These are phyloP conservation scores for Fusarium verrucosum DNA, from an alignment of 2,329 filamentous ascomycete genomes.

Conservation along the genomic window DNA sequence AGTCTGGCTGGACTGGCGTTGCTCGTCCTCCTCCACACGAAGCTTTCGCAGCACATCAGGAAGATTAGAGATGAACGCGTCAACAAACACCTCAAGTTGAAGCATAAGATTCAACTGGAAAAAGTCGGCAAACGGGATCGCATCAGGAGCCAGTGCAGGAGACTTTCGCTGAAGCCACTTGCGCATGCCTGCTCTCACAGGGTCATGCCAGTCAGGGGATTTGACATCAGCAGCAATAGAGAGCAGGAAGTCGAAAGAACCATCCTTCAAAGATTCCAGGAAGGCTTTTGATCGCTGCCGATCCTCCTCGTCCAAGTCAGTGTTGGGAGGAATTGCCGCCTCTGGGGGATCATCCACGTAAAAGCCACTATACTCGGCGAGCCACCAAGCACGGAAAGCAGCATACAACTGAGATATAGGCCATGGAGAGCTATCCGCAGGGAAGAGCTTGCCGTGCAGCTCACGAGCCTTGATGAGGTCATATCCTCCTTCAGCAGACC, in stretches of 20 bases:
- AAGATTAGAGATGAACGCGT: conserved; percentile 94
- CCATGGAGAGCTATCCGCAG: conserved; percentile 75
- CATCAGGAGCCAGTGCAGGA: conserved; percentile 72
- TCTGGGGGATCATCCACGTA: conserved; percentile 78
- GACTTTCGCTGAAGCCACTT: conserved; percentile 85
- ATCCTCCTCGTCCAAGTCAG: conserved; percentile 75
- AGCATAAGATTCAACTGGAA: conserved; percentile 80
- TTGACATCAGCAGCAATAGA: conserved; percentile 84
- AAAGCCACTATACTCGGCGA: conserved; percentile 91
- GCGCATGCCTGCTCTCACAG: conserved; percentile 82
- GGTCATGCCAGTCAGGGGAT: conserved; percentile 85
- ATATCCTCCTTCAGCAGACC: conserved; percentile 76
- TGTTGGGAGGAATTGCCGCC: conserved; percentile 63
- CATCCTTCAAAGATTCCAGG: conserved; percentile 81
- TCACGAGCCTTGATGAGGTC: conserved; percentile 74
- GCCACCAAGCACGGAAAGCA: conserved; percentile 83
- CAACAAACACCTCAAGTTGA: conserved; percentile 86
- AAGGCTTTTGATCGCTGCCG: conserved; percentile 77
- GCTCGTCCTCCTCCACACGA: conserved; percentile 89
- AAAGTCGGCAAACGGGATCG: conserved; percentile 72
- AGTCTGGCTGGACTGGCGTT: conserved; percentile 72
- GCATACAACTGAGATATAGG: conserved; percentile 79
- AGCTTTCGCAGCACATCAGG: conserved; percentile 89
- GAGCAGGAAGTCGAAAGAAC: conserved; percentile 90
- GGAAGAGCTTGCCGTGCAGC: conserved; percentile 74